Conservation (phyloP, 2,329 filamentous ascomycete species). For the Zymoseptoria ardabiliae region DNA sequence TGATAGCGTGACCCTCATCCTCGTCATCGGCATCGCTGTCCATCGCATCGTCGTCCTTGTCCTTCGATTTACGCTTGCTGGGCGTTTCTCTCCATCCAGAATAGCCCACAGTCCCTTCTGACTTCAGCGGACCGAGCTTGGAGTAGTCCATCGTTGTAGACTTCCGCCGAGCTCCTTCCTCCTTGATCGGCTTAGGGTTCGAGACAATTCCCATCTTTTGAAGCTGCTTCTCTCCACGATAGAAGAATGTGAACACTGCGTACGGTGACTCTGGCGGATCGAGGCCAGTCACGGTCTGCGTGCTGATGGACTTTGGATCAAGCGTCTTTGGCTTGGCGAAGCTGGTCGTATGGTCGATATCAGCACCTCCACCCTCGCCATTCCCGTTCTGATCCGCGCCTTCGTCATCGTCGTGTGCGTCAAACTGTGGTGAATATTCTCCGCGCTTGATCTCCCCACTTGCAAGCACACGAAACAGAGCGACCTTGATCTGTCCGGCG, state of each 20-base stretch:
- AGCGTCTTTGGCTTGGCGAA: conserved; percentile 95
- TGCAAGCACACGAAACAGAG: conserved; percentile 88
- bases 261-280: conserved; percentile 95
- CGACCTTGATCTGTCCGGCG: conserved; percentile 95
- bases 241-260: conserved; percentile 95
- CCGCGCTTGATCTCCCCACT: conserved; percentile 96
- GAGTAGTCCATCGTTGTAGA: conserved; percentile 81
- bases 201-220: conserved; percentile 90
- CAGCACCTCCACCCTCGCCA: conserved; percentile 63
- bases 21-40: conserved; percentile 71
- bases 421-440: conserved; percentile 96
- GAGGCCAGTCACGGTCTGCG: conserved; percentile 97
- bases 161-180: conserved; percentile 63
- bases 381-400: conserved; percentile 45
- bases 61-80: conserved; percentile 50
- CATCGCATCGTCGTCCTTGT: conserved; percentile 54
- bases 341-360: conserved; percentile 93
- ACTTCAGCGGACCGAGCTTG: conserved; percentile 73
- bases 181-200: conserved; percentile 52
- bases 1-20: conserved; percentile 52
- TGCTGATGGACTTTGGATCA: conserved; percentile 95
- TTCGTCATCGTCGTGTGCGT: conserved; percentile 92
- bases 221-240: conserved; percentile 88
- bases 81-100: conserved; percentile 61
- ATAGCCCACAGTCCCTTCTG: conserved; percentile 83